phyloP scores from a whole-genome alignment of 2,329 filamentous ascomycete species.

The Xylariales sp. region DNA sequence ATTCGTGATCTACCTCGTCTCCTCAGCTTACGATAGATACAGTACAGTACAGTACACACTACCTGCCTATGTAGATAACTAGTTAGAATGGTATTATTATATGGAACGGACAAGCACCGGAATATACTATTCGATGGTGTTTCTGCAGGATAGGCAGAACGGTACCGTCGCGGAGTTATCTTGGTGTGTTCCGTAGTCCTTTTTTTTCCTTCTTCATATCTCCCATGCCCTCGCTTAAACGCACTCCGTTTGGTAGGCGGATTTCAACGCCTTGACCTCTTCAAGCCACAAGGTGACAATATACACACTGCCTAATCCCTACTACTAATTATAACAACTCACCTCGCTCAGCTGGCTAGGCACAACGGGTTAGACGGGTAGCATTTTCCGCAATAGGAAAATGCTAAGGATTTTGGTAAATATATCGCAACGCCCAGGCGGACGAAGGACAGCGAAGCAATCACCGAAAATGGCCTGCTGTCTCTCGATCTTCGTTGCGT shows the following conservation, averaged over 20 bases:
- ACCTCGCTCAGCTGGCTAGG: slow-evolving; percentile 15
- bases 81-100: slow-evolving; percentile 3
- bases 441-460: slow-evolving; percentile 21
- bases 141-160: slow-evolving; percentile 14
- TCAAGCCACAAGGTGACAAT: slow-evolving; percentile 32
- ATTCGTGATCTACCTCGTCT: slow-evolving; percentile 6
- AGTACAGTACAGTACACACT: not conserved
- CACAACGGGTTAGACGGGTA: slow-evolving; percentile 7
- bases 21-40: slow-evolving; percentile 25
- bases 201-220: not conserved
- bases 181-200: slow-evolving; percentile 14
- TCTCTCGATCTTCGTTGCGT: not conserved
- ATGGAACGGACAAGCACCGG: slow-evolving; percentile 17
- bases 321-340: slow-evolving; percentile 23
- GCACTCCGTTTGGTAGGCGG: not conserved
- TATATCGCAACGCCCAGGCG: slow-evolving; percentile 26
- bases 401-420: slow-evolving; percentile 15
- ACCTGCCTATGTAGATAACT: not conserved
- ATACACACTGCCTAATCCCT: slow-evolving; percentile 15
- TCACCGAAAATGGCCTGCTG: not conserved
- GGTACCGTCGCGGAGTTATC: slow-evolving; percentile 19
- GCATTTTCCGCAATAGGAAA: slow-evolving; percentile 16
- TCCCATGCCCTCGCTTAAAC: slow-evolving; percentile 26
- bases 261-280: slow-evolving; percentile 9
- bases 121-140: slow-evolving; percentile 13